phyloP scores from a whole-genome alignment of 2,329 filamentous ascomycete genomes.

The Aspergillus quadrilineatus region DNA sequence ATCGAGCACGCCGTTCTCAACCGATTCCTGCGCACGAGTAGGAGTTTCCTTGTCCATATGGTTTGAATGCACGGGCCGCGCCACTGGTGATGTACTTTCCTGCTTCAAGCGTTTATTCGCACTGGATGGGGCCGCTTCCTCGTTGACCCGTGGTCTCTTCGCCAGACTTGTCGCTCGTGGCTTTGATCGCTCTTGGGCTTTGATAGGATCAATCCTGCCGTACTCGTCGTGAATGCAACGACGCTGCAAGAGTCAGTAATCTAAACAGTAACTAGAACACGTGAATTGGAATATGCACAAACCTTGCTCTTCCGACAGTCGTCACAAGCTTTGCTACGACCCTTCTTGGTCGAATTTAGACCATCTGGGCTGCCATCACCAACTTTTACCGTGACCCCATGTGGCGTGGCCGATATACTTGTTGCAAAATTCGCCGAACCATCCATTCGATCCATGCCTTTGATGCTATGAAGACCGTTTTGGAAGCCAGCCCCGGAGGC shows the following conservation, averaged over 20 bases:
- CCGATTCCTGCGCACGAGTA: conserved; percentile 16
- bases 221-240: conserved; percentile 67
- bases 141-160: conserved; percentile 53
- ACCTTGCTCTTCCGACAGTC: conserved; percentile 69
- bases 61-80: conserved; percentile 24
- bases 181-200: conserved; percentile 61
- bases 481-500: conserved; percentile 38
- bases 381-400: conserved; percentile 24
- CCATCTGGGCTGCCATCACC: conserved; percentile 37
- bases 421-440: conserved; percentile 27
- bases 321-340: conserved; percentile 63
- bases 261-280: neutral
- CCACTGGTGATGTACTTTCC: conserved; percentile 31
- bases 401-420: conserved; percentile 29
- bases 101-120: conserved; percentile 37
- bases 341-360: conserved; percentile 51
- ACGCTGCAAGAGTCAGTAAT: conserved; percentile 48
- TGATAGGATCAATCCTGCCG: conserved; percentile 63
- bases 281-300: conserved; percentile 26
- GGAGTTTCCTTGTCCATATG: conserved; percentile 20
- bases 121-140: conserved; percentile 32
- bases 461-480: conserved; percentile 24
- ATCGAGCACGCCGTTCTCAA: conserved; percentile 5
- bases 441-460: conserved; percentile 31
- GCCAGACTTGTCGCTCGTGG: conserved; percentile 57